Evolutionary conservation across 371 early-diverging fungal genomes (phyloP), one percentile per base, ranked within the genome.

Genomic region (Mucor velutinosus): DNA sequence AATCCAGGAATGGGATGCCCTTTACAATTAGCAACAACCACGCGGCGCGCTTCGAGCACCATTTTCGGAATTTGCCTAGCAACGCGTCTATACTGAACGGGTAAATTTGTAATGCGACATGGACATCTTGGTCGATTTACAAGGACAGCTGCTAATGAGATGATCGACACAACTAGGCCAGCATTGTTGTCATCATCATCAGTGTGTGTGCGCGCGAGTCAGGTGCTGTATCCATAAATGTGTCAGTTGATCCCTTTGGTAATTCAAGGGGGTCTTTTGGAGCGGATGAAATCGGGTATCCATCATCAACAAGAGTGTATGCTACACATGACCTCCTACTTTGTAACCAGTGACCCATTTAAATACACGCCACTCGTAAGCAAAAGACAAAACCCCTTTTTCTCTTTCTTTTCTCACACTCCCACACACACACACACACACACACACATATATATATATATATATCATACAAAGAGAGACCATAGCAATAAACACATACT

Each of bases 281-380:
- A 30, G 19, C 57, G 57, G 57, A 57, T n/a, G 11, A 57, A 30
- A 25, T 57, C 57, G 57, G 57, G 33, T 19, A 29, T 30, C 32
- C 32, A 57, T 25, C 27, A 53, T 15, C 47, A 47, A n/a, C 17
- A 2, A 53, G 53, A 25, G 23, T 53, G 21, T 23, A 15, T 51
- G 25, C 51, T 7, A 27, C 53, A 53, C 53, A 53, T 53, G 53
- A 53, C 12, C 53, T 53, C 37, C 37, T 14, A 14, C 37, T 23
- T 51, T 19, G 25, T 32, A 30, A 19, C 57, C 27, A 27, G 33
- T 57, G 57, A 57, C 57, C 57, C 19, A 17, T 57, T 57, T 57
- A 57, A 57, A 29, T 57, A 57, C 57, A 57, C 57, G 57, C 57
- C 57, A 57, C 57, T 57, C n/a, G 33, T n/a, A 57, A 32, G 30